Evolutionary conservation across 306 rosid species (phyloP), one percentile per base, ranked within the genome.

Genomic region (Fagus sylvatica): DNA sequence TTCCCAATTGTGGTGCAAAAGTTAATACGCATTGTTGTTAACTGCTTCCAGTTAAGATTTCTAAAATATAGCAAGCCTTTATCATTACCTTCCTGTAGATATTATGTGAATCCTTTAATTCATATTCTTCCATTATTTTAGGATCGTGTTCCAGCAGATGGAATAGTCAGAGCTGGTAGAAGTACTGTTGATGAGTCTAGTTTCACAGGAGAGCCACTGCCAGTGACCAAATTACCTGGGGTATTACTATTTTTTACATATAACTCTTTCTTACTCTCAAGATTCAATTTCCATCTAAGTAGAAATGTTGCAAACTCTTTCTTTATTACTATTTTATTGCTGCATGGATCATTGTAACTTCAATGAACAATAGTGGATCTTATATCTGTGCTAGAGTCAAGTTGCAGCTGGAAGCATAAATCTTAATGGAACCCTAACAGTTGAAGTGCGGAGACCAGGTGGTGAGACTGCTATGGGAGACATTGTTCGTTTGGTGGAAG

Each of bases 321-420:
- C 19, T 48, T 28, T 57, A 37, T 17, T 62, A 15, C 17, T 39
- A 37, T 43, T 39, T 37, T 17, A 16, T 37, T 17, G 48, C 71
- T 65, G 10, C 13, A 1, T 65, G 28, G 32, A 65, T 36, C 6
- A 65, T 65, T 65, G 22, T 28, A 60, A 74, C 66, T 67, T 76
- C 66, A 49, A 46, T 78, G 19, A 54, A 48, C 60, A 71, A 8
- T 73, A 74, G 71, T 73, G 78, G 42, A 42, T 78, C 82, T 82
- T 74, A 59, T 78, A 41, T 79, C 62, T 82, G 46, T 68, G 62
- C 79, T 78, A 94, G 98, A 92, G 92, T 87, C 90, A 94, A 85
- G 97, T 92, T 82, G 91, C 93, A 64, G 97, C 98, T 56, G 98
- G 98, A 82, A 90, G 95, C 83, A 92, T 94, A 89, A 94, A 94